Base-by-base conservation (phyloP, 805 yeast genomes). In the Candida namnaoensis region DNA sequence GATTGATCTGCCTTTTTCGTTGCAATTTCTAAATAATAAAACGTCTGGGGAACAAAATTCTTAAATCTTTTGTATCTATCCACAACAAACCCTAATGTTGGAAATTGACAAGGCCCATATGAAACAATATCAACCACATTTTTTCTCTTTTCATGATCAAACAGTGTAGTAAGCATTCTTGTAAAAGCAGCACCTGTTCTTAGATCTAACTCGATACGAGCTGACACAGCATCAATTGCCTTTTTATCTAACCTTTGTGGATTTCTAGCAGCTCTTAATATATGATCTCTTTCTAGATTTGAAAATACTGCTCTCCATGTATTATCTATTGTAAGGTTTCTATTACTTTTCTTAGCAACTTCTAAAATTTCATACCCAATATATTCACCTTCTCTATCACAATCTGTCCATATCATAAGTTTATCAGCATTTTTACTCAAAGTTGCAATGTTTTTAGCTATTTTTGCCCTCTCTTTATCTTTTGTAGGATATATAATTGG, bases 391-490 rank as follows among this genome's bases (percentile, higher is more conserved):
- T 90, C 98, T 33, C 97, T 69, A 69, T 90, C 98, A 62, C 99
- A 93, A 71, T 93, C 99, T 1, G 99, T 93, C 98, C 99, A 93
- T 7, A 93, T 87, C 85, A 88, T 86, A 41, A 93, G 62, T 34
- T 65, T 65, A 40, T 78, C 74, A 5, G 86, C 75, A 15, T 53
- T 54, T 35, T 80, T 58, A 5, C 88, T 84, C 54, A 88, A 88
- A 5, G 60, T 60, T 28, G 72, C 59, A 38, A 93, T 87, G 55
- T 91, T 93, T 10, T 66, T 61, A 3, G 81, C 81, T 23, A 88
- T 71, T 30, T 64, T 65, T 44, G 50, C 51, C 43, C 69, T 70
- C 38, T 69, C 71, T 35, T 65, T 59, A 11, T 69, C 66, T 30
- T 67, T 56, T 3, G 60, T 55, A 11, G 47, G 51, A 36, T 67